phyloP scores from a whole-genome alignment of 192 early-diverging fungal species.

The Backusella tarrabulga region DNA sequence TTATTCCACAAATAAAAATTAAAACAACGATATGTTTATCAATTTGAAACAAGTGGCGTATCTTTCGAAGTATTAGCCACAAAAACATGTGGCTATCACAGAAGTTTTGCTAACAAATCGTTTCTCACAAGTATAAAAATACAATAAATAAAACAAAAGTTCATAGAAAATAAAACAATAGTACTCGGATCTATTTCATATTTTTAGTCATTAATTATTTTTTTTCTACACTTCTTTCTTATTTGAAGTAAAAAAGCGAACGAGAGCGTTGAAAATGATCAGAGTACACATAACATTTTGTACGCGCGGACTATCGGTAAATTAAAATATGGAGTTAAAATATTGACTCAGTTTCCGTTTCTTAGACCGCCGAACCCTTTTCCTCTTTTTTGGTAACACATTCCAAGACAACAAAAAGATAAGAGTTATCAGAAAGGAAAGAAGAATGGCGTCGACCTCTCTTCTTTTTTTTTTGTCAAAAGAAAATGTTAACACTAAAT shows the following conservation, averaged over 20 bases:
- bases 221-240: no score
- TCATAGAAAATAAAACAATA: no score
- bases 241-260: neutral
- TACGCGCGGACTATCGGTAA: neutral
- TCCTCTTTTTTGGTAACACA: neutral
- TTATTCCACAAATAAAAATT: neutral
- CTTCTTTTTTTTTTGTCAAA: neutral
- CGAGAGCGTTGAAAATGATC: neutral
- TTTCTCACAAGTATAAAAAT: neutral
- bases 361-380: neutral
- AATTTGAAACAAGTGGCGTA: constrained; percentile 2
- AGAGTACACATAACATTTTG: neutral
- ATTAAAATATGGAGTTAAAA: neutral
- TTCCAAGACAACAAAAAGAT: neutral
- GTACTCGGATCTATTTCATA: neutral
- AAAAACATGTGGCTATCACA: neutral
- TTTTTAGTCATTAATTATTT: neutral
- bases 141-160: neutral
- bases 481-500: neutral
- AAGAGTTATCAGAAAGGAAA: neutral
- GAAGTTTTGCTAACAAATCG: neutral
- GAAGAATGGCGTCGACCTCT: neutral
- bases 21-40: neutral
- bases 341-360: neutral
- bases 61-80: neutral